Evolutionary conservation across 139 green algal genomes (phyloP), one percentile per base, ranked within the genome.

Genomic region (Ettlia oleoabundans): DNA sequence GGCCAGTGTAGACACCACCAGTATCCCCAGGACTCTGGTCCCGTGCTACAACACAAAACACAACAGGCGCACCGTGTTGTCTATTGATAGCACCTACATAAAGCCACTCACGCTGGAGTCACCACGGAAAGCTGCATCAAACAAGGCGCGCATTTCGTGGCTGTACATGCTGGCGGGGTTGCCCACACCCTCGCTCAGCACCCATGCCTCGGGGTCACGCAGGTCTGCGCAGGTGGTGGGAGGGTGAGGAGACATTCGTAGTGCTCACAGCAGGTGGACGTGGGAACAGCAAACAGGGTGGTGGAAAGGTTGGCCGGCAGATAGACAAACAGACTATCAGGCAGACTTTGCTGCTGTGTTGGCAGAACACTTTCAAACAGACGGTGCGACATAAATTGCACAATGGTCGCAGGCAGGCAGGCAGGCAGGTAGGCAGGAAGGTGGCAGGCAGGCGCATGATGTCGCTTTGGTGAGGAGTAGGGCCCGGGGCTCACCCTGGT

Each of bases 141-240:
- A 86, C 32, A 88, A 40, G 52, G 58, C 33, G 41, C 78, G 51
- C 63, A 88, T 64, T 42, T 86, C 83, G 43, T 78, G 41, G 40
- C 51, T 74, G 65, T 88, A 82, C 63, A 88, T 41, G 22, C 68
- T 79, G 3, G 83, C 83, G 3, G 83, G 83, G 83, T 88, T 88
- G 43, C 83, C 83, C 38, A 88, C 51, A 26, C 62, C 71, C 2
- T 72, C 24, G 40, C 30, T 47, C 30, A 82, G 13, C 40, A n/a
- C 40, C 83, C 83, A 88, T 2, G 78, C 35, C 3, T 53, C 30
- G 2, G 77, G 52, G 28, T 76, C 51, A 3, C 77, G 78, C 21
- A 88, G 80, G 38, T 88, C 66, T 67, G 76, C 52, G 10, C n/a
- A n/a, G 47, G 15, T n/a, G 41, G 68, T 28, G 32, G 40, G 1